phyloP scores from a whole-genome alignment of 2,329 filamentous ascomycete species.

The Penicillium olsonii region DNA sequence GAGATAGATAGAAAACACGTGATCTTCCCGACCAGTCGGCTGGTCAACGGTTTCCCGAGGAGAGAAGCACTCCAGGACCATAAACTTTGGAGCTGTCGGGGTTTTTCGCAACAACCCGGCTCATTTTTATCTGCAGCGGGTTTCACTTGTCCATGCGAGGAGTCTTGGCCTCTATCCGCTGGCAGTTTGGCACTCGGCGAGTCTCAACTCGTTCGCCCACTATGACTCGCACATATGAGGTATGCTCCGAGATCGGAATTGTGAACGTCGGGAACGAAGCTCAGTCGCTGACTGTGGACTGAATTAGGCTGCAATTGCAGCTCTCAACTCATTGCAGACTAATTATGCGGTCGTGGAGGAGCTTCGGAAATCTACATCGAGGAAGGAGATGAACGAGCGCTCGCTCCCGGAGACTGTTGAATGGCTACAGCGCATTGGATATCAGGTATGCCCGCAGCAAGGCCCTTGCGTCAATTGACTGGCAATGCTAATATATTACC shows the following conservation, averaged over 20 bases:
- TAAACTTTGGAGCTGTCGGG: slow-evolving; percentile 18
- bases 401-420: slow-evolving; percentile 80
- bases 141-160: slow-evolving; percentile 32
- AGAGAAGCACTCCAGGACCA: slow-evolving; percentile 17
- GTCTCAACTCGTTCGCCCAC: slow-evolving; percentile 32
- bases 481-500: slow-evolving; percentile 1
- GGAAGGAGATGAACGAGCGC: slow-evolving; percentile 69
- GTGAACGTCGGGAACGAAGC: background rate
- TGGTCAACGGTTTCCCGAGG: slow-evolving; percentile 27
- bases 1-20: slow-evolving; percentile 15
- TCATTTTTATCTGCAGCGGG: slow-evolving; percentile 15
- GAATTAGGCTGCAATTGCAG: slow-evolving; percentile 66
- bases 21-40: slow-evolving; percentile 18
- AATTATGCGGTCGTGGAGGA: slow-evolving; percentile 78
- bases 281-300: slow-evolving; percentile 13
- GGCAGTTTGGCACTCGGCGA: slow-evolving; percentile 24
- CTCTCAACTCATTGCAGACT: slow-evolving; percentile 75
- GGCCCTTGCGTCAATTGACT: background rate
- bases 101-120: slow-evolving; percentile 19
- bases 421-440: slow-evolving; percentile 75
- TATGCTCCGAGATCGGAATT: slow-evolving; percentile 22
- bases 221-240: slow-evolving; percentile 44
- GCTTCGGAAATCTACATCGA: slow-evolving; percentile 65
- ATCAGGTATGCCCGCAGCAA: slow-evolving; percentile 58
- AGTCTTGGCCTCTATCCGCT: slow-evolving; percentile 22